These are phyloP conservation scores for Fusarium dimerum DNA, from an alignment of 2,329 filamentous ascomycete genomes.

Conservation along the genomic window DNA sequence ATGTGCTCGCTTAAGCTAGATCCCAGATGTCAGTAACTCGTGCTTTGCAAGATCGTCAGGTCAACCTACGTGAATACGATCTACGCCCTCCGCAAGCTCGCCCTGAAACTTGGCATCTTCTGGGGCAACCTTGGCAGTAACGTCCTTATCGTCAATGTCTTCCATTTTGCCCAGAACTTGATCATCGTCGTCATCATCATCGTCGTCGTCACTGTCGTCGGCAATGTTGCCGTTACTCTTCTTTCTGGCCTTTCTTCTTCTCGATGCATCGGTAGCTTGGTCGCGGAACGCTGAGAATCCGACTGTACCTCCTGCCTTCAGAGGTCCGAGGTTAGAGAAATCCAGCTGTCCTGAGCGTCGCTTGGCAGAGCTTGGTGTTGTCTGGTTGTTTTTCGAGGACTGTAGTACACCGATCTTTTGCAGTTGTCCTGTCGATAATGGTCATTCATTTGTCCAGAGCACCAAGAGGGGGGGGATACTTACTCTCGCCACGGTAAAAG, in stretches of 20 bases:
- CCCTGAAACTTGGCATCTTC: slow-evolving; percentile 73
- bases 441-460: slow-evolving; percentile 15
- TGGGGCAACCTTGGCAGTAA: slow-evolving; percentile 60
- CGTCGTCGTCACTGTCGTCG: slow-evolving; percentile 73
- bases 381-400: slow-evolving; percentile 63
- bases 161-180: slow-evolving; percentile 64
- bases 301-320: slow-evolving; percentile 84
- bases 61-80: slow-evolving; percentile 72
- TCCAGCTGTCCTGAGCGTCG: slow-evolving; percentile 81
- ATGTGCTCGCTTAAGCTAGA: slow-evolving; percentile 77
- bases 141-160: slow-evolving; percentile 63
- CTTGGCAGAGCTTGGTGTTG: slow-evolving; percentile 65
- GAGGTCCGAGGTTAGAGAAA: slow-evolving; percentile 79
- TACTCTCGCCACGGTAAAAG: slow-evolving; percentile 93
- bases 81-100: slow-evolving; percentile 77
- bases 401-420: slow-evolving; percentile 92
- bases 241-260: slow-evolving; percentile 60
- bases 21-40: slow-evolving; percentile 10
- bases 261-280: slow-evolving; percentile 54
- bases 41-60: neutral
- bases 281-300: slow-evolving; percentile 90
- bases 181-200: slow-evolving; percentile 65
- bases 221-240: slow-evolving; percentile 68
- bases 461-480: slow-evolving; percentile 41
- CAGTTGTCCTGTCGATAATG: slow-evolving; percentile 71